Evolutionary conservation across 345 rosid genomes (phyloP).

Genomic region (Tarenaya hassleriana): DNA sequence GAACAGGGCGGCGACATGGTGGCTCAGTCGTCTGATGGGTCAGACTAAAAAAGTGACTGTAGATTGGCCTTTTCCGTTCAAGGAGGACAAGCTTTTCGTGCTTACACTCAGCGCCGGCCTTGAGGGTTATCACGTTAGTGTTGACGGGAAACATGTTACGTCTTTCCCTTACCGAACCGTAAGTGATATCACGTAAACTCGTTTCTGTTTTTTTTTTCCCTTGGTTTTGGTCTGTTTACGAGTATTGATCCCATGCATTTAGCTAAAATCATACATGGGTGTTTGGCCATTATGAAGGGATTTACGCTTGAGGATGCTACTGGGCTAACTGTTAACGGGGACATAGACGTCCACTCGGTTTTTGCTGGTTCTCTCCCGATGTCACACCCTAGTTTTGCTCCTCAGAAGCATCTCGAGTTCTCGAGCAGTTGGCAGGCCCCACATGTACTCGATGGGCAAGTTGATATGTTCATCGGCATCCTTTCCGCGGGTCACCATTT

Average conservation of each 20-base stretch:
- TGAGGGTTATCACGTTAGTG: constrained; percentile 68
- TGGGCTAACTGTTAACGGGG: constrained; percentile 56
- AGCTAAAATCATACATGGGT: constrained; percentile 15
- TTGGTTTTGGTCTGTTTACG: constrained; percentile 8
- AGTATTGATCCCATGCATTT: background rate
- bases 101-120: constrained; percentile 70
- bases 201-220: background rate
- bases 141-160: constrained; percentile 68
- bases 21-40: constrained; percentile 53
- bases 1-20: constrained; percentile 58
- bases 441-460: constrained; percentile 36
- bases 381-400: constrained; percentile 59
- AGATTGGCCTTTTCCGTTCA: constrained; percentile 75
- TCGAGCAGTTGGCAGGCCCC: constrained; percentile 62
- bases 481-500: constrained; percentile 78
- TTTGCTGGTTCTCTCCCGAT: constrained; percentile 65
- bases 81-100: constrained; percentile 54
- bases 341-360: constrained; percentile 50
- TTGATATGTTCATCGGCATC: constrained; percentile 60
- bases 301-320: constrained; percentile 82
- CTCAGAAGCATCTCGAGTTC: constrained; percentile 60
- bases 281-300: constrained; percentile 40
- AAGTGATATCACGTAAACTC: constrained; percentile 28
- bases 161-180: constrained; percentile 72
- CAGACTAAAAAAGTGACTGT: constrained; percentile 46